Conservation (phyloP, 805 yeast species). For the Deakozyma indianensis region DNA sequence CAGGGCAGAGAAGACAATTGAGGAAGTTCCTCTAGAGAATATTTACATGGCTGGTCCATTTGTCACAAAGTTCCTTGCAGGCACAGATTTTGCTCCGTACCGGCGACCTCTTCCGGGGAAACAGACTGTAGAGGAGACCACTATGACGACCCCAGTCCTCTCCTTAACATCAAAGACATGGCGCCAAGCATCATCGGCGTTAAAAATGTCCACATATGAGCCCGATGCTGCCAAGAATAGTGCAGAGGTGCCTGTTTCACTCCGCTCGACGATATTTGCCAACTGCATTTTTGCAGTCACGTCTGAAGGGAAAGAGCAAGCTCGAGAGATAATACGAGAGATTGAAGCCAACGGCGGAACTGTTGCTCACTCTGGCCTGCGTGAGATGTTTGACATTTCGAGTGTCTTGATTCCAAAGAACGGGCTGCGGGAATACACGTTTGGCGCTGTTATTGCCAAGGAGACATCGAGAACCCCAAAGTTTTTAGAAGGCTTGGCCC, state of each 20-base stretch:
- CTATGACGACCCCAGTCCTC: too few relatives aligned
- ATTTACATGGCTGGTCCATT: not conserved
- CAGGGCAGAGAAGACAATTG: not conserved
- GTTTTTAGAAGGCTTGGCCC: slow-evolving; percentile 59
- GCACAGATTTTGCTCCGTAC: too few relatives aligned
- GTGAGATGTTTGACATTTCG: not conserved
- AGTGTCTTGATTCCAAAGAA: not conserved
- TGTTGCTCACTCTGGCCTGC: not conserved
- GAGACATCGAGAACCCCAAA: slow-evolving; percentile 53
- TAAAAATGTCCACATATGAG: too few relatives aligned
- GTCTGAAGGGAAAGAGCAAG: not conserved
- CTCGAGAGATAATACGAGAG: not conserved
- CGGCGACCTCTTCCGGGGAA: too few relatives aligned
- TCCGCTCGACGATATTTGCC: not conserved
- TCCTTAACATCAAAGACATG: too few relatives aligned
- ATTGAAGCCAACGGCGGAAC: slow-evolving; percentile 1
- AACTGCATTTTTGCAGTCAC: not conserved
- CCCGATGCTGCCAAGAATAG: too few relatives aligned
- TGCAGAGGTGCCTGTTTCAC: too few relatives aligned
- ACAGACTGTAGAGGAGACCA: too few relatives aligned
- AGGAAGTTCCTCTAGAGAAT: not conserved
- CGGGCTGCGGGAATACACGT: slow-evolving; percentile 20
- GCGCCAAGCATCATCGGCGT: too few relatives aligned
- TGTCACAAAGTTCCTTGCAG: not conserved
- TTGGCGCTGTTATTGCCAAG: slow-evolving; percentile 55